Percentiles rank a stretch among this genome's conserved stretches.
Conservation (phyloP, 129 eudicot species). For the Escallonia herrerae region DNA sequence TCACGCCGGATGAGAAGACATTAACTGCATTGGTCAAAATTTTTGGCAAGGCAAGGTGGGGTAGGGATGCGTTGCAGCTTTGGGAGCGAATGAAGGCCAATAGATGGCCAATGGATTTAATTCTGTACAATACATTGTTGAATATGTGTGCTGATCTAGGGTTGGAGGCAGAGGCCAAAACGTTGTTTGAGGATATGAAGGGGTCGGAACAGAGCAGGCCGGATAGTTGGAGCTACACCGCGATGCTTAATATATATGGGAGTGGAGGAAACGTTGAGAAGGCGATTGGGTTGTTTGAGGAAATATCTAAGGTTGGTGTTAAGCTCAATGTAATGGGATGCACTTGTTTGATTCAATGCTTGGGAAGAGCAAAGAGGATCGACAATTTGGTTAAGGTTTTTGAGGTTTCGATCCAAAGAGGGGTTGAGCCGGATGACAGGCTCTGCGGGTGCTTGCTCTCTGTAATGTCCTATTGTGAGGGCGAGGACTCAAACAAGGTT, state of each 20-base stretch:
- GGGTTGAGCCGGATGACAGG: slow-evolving; percentile 52
- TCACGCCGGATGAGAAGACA: slow-evolving; percentile 46
- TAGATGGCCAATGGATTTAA: slow-evolving; percentile 48
- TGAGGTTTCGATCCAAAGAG: slow-evolving; percentile 22
- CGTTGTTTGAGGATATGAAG: slow-evolving; percentile 54
- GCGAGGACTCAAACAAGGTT: slow-evolving; percentile 38
- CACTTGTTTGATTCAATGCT: slow-evolving; percentile 56
- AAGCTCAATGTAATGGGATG: slow-evolving; percentile 51
- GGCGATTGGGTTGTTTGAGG: slow-evolving; percentile 52
- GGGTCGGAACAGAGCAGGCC: slow-evolving; percentile 29
- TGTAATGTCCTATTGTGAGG: slow-evolving; percentile 37
- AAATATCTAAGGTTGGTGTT: slow-evolving; percentile 33
- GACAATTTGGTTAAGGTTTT: slow-evolving; percentile 58
- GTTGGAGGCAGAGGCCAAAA: slow-evolving; percentile 52
- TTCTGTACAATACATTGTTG: slow-evolving; percentile 47
- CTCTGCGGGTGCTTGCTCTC: slow-evolving; percentile 51
- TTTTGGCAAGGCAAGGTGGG: slow-evolving; percentile 60
- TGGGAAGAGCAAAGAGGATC: slow-evolving; percentile 44
- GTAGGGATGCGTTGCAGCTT: slow-evolving; percentile 36
- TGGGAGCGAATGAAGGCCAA: slow-evolving; percentile 52
- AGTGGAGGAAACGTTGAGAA: slow-evolving; percentile 51
- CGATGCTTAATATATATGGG: slow-evolving; percentile 55
- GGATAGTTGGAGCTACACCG: slow-evolving; percentile 58
- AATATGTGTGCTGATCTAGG: slow-evolving; percentile 76
- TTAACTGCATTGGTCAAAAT: slow-evolving; percentile 39